Base-by-base conservation (phyloP, 163 green algal genomes). In the Picocystis sp. region DNA sequence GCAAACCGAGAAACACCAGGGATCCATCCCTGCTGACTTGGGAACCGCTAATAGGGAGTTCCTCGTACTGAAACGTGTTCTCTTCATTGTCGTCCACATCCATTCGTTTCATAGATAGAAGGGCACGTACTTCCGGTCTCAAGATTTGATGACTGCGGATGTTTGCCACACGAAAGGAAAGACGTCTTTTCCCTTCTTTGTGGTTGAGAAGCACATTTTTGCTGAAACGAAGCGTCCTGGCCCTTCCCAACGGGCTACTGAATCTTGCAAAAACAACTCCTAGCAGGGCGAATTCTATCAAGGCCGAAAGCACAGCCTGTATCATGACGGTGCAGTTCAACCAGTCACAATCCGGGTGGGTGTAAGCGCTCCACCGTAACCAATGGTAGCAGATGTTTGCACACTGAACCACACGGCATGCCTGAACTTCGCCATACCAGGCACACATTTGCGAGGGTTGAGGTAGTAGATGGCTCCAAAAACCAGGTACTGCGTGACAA, bases 191-290 rank as follows among this genome's bases (percentile, higher is more conserved):
- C 22, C 60, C 67, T 17, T 63, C 61, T 12, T 56, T 22, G 13
- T 33, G 24, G 3, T 38, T 33, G 14, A 69, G 21, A n/a, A 69
- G 49, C 43, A 75, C 55, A 17, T 17, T 43, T 24, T 63, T 62
- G 63, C 56, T 73, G 65, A 79, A 87, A 21, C 65, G 61, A 19
- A 86, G 79, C 33, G 73, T 81, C 11, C 43, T 51, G 1, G 73
- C 64, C 0, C 75, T 60, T 52, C 78, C 76, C 47, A 67, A 73
- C 3, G 76, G 73, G 10, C 65, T 74, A 5, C 69, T 71, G 59
- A 89, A 87, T 49, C 79, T 66, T 5, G 78, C 74, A 65, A 80
- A 87, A 29, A 89, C 78, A 12, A 87, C 25, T 43, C 80, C 80
- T 44, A 89, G 57, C 69, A 89, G 75, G 47, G 72, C 66, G 49